Conservation (phyloP, 495 filamentous ascomycete genomes). For the Penicillium salamii region DNA sequence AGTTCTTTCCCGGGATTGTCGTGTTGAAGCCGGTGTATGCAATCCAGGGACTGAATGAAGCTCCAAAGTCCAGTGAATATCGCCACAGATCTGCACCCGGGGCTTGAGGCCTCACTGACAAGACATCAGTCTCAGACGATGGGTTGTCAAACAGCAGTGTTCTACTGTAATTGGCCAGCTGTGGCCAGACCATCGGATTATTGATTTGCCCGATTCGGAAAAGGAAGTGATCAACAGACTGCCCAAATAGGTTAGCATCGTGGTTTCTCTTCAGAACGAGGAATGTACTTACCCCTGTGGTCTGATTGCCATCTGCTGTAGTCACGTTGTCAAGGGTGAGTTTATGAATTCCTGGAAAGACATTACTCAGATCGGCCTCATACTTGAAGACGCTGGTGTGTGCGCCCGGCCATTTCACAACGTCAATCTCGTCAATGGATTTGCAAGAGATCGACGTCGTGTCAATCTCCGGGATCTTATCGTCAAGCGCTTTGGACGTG, state of each 20-base stretch:
- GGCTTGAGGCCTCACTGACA: constrained; percentile 58
- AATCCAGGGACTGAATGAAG: constrained; percentile 58
- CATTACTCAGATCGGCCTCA: constrained; percentile 37
- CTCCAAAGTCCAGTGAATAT: constrained; percentile 63
- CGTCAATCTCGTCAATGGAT: constrained; percentile 12
- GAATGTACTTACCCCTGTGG: constrained; percentile 32
- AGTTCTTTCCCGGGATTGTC: constrained; percentile 42
- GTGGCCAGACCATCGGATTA: constrained; percentile 57
- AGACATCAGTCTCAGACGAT: constrained; percentile 27
- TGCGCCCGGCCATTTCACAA: constrained; percentile 30
- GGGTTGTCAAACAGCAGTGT: constrained; percentile 34
- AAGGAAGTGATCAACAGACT: constrained; percentile 54
- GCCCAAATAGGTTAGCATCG: constrained; percentile 25
- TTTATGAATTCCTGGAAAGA: constrained; percentile 48
- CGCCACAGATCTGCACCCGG: constrained; percentile 64
- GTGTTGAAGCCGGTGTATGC: constrained; percentile 50
- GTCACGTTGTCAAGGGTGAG: constrained; percentile 45
- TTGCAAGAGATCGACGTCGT: constrained; percentile 14
- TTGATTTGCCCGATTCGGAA: constrained; percentile 54
- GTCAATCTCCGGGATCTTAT: constrained; percentile 20
- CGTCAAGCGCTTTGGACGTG: constrained; percentile 36
- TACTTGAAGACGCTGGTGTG: constrained; percentile 34
- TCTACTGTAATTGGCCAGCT: constrained; percentile 55
- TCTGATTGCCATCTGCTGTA: constrained; percentile 25
- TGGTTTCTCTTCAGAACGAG: not conserved